These are phyloP conservation scores for Pachysandra terminalis DNA, from an alignment of 164 flowering plant species.

Conservation along the genomic window DNA sequence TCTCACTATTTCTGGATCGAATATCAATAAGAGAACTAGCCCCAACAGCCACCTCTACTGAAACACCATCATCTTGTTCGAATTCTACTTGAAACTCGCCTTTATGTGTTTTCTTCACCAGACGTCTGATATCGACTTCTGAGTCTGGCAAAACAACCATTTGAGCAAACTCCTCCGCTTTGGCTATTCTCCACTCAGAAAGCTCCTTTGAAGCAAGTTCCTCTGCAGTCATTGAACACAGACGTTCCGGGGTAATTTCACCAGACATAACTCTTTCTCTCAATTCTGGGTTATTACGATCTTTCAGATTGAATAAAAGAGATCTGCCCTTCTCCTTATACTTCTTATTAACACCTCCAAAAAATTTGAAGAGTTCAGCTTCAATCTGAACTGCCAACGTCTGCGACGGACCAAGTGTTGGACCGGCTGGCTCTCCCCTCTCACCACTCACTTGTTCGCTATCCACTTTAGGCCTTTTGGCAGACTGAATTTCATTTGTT, in stretches of 20 bases:
- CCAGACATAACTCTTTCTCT: conserved; percentile 89
- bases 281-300: conserved; percentile 85
- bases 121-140: conserved; percentile 78
- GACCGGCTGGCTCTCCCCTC: conserved; percentile 7
- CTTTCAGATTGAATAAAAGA: conserved; percentile 89
- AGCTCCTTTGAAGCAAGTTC: conserved; percentile 99
- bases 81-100: conserved; percentile 93
- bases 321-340: conserved; percentile 97
- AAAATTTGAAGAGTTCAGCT: conserved; percentile 77
- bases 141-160: conserved; percentile 93
- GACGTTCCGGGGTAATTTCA: conserved; percentile 71
- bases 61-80: conserved; percentile 56
- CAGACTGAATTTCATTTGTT: conserved; percentile 20
- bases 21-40: conserved; percentile 28
- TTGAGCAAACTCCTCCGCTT: conserved; percentile 91
- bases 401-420: conserved; percentile 30
- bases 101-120: conserved; percentile 96
- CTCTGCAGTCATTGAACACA: conserved; percentile 95
- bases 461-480: conserved; percentile 28
- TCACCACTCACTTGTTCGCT: not conserved
- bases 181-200: conserved; percentile 94
- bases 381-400: conserved; percentile 71
- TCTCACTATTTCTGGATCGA: conserved; percentile 26
- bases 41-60: conserved; percentile 68
- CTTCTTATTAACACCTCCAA: conserved; percentile 97